Base-by-base conservation (phyloP, 345 rosid species). In the Gynandropsis gynandra region DNA sequence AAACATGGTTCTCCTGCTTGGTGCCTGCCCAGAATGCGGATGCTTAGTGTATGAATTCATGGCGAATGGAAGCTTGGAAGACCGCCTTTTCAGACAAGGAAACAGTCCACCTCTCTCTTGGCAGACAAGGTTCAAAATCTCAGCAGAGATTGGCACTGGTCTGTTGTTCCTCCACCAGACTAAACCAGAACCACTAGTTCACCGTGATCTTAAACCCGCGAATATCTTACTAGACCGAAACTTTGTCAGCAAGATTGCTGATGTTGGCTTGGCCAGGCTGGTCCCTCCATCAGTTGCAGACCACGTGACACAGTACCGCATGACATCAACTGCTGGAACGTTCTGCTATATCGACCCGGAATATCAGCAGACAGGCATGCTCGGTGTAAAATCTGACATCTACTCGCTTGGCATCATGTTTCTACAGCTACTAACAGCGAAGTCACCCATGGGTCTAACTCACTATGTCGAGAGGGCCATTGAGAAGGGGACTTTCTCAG, bases 311-410 rank as follows among this genome's bases (percentile, higher is more conserved):
- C 93, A 89, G 42, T 89, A 85, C 57, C 76, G 82, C 0, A 79
- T 89, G 95, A 89, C 97, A 5, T 80, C 97, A 15, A 79, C 97
- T 0, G 93, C 95, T 0, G 97, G 97, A 4, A 89, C 97, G 0
- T 89, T 89, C 79, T 89, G 95, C 65, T 89, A 89, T 48, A 89
- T 85, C 13, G 93, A 85, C 35, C 97, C 95, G 0, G 97, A 89
- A 69, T 89, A 89, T 70, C 95, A 89, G 56, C 97, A 85, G 60
- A 85, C 97, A 20, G 95, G 97, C 7, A 85, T 85, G 97, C 69
- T 89, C 36, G 93, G 95, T 2, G 73, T 80, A 1, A 89, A 89
- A 65, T 89, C 97, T 0, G 97, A 89, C 24, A 68, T 89, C 1
- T 89, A 85, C 61, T 89, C 97, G 1, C 74, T 89, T 0, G 97